Conservation (phyloP, 495 filamentous ascomycete species). For the Penicillium arizonense region DNA sequence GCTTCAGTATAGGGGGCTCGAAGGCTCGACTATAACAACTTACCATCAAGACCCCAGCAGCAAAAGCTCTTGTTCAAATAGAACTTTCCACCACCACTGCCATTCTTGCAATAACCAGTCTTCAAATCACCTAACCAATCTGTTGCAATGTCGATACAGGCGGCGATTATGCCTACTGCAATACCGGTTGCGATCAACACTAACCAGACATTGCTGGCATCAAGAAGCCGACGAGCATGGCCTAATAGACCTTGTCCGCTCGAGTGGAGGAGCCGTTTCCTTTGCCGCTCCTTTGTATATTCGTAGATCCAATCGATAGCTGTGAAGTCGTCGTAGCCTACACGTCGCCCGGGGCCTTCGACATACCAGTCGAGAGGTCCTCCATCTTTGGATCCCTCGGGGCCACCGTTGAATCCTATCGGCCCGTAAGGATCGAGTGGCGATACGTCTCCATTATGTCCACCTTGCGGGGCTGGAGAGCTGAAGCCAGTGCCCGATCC, state of each 20-base stretch:
- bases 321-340: slow-evolving; percentile 94
- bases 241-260: slow-evolving; percentile 70
- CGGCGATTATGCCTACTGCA: slow-evolving; percentile 79
- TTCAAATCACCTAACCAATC: slow-evolving; percentile 95
- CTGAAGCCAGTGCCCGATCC: slow-evolving; percentile 24
- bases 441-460: slow-evolving; percentile 28
- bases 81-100: slow-evolving; percentile 74
- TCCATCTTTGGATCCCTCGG: slow-evolving; percentile 60
- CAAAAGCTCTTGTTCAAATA: slow-evolving; percentile 91
- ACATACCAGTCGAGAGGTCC: slow-evolving; percentile 79
- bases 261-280: slow-evolving; percentile 71
- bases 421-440: slow-evolving; percentile 20
- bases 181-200: slow-evolving; percentile 78
- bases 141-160: slow-evolving; percentile 85
- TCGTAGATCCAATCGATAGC: slow-evolving; percentile 99
- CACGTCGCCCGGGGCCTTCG: slow-evolving; percentile 85
- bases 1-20: slow-evolving; percentile 1
- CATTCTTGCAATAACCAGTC: slow-evolving; percentile 79
- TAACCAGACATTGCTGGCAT: slow-evolving; percentile 89
- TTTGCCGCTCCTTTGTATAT: slow-evolving; percentile 93
- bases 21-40: slow-evolving; percentile 7
- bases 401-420: slow-evolving; percentile 36
- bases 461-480: slow-evolving; percentile 20
- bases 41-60: slow-evolving; percentile 84
- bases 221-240: slow-evolving; percentile 66